These are phyloP conservation scores for Fusarium sp. DNA, from an alignment of 2,329 filamentous ascomycete species.

Conservation along the genomic window DNA sequence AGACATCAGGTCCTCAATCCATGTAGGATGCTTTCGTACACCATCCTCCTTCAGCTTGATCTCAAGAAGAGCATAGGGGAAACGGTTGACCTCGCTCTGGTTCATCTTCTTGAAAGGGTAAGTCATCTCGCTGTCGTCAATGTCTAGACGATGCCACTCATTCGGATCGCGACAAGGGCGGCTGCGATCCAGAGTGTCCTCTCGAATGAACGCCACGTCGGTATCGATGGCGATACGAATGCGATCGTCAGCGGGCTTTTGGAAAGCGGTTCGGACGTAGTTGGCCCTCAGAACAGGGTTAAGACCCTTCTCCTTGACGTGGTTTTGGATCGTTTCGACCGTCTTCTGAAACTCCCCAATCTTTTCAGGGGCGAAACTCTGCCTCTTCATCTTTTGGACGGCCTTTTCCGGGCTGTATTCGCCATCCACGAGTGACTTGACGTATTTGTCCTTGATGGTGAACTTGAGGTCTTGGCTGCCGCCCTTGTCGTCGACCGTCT, in stretches of 20 bases:
- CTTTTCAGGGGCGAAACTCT: conserved; percentile 73
- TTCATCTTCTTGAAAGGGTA: conserved; percentile 90
- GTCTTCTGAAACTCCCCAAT: conserved; percentile 77
- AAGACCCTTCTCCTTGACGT: conserved; percentile 80
- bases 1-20: conserved; percentile 91
- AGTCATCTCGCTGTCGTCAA: conserved; percentile 83
- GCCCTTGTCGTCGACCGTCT: conserved; percentile 81
- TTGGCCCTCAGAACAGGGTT: conserved; percentile 90
- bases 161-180: conserved; percentile 89
- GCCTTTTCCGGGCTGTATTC: conserved; percentile 94
- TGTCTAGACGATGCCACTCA: conserved; percentile 91
- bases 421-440: conserved; percentile 86
- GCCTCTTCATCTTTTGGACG: conserved; percentile 85
- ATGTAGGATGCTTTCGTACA: conserved; percentile 77
- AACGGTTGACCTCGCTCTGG: conserved; percentile 89
- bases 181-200: conserved; percentile 79
- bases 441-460: conserved; percentile 92
- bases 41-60: conserved; percentile 83
- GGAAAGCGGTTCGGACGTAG: conserved; percentile 94
- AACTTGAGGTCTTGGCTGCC: conserved; percentile 83
- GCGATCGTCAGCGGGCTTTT: conserved; percentile 91
- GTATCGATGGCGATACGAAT: conserved; percentile 95
- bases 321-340: conserved; percentile 80
- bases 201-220: conserved; percentile 86
- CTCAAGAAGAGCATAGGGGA: conserved; percentile 91